Evolutionary conservation across 1,284 basidiomycete species (phyloP).

Genomic region (Agaricales sp.): DNA sequence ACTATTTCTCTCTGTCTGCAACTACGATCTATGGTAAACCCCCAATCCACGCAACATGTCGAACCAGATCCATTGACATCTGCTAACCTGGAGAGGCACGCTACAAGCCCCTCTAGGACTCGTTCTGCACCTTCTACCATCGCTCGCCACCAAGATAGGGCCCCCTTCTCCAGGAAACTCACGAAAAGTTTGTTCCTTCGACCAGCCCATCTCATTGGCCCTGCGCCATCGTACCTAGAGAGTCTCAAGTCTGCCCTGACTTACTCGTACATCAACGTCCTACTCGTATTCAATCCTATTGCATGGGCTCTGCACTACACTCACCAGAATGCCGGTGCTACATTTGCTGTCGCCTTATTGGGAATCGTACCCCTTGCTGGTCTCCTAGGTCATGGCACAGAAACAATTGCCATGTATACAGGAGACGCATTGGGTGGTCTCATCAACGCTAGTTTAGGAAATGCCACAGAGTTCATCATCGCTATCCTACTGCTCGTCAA

Average conservation of each 20-base stretch:
- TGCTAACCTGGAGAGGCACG: background rate
- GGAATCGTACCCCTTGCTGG: constrained; percentile 5
- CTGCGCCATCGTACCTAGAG: constrained; percentile 2
- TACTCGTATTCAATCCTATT: constrained; percentile 5
- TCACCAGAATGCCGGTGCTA: constrained; percentile 2
- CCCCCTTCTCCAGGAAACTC: constrained; percentile 8
- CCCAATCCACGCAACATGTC: background rate
- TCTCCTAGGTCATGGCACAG: constrained; percentile 6
- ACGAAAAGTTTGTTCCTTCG: constrained; percentile 4
- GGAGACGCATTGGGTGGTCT: constrained; percentile 7
- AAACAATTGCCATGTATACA: constrained; percentile 5
- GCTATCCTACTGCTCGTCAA: constrained; percentile 8
- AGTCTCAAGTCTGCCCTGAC: constrained; percentile 7
- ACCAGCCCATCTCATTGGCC: constrained; percentile 2
- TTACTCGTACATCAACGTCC: constrained; percentile 3
- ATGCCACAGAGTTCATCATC: constrained; percentile 7
- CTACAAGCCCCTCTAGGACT: background rate
- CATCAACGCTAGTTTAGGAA: constrained; percentile 6
- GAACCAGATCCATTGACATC: background rate
- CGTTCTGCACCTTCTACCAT: background rate
- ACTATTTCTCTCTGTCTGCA: too few relatives aligned
- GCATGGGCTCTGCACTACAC: constrained; percentile 7
- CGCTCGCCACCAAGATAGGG: background rate
- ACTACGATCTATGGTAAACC: background rate
- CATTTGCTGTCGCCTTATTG: background rate